Conservation (phyloP, 768 basidiomycete genomes). For the Lactifluus hygrophoroides region DNA sequence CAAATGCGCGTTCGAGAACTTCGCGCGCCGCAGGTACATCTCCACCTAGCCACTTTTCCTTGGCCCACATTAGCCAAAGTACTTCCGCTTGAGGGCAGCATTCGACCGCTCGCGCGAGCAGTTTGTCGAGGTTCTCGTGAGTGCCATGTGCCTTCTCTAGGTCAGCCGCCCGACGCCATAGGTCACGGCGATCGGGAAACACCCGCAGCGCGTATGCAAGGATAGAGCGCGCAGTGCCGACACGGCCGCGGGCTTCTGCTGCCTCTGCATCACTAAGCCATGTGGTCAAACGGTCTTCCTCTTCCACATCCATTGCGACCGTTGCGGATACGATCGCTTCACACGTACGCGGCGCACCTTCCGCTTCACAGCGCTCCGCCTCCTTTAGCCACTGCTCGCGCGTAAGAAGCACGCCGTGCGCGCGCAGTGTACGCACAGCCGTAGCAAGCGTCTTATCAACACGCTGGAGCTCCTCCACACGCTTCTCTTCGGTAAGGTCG, state of each 20-base stretch:
- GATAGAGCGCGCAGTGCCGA: slow-evolving; percentile 81
- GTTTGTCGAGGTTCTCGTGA: slow-evolving; percentile 70
- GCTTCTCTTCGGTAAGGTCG: slow-evolving; percentile 42
- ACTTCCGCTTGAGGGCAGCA: slow-evolving; percentile 95
- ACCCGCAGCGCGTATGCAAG: slow-evolving; percentile 87
- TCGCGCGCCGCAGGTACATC: slow-evolving; percentile 88
- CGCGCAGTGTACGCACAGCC: slow-evolving; percentile 69
- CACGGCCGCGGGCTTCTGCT: slow-evolving; percentile 60
- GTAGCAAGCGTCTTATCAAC: slow-evolving; percentile 88
- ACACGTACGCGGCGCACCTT: slow-evolving; percentile 78
- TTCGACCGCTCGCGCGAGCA: slow-evolving; percentile 74
- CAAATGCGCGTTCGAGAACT: slow-evolving; percentile 83
- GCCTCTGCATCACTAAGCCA: slow-evolving; percentile 91
- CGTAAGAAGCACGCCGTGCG: slow-evolving; percentile 74
- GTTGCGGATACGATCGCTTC: slow-evolving; percentile 96
- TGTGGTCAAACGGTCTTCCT: slow-evolving; percentile 82
- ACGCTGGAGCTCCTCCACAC: slow-evolving; percentile 53
- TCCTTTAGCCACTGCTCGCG: slow-evolving; percentile 96
- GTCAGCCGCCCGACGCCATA: slow-evolving; percentile 90
- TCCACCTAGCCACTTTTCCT: slow-evolving; percentile 89
- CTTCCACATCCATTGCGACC: slow-evolving; percentile 87
- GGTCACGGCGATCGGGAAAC: slow-evolving; percentile 73
- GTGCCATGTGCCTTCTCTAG: slow-evolving; percentile 89
- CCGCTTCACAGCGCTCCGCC: slow-evolving; percentile 83
- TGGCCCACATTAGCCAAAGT: slow-evolving; percentile 96